A percentile compares a stretch with the other conserved stretches of the same genome.
Evolutionary conservation across 805 yeast species (phyloP).

Genomic region (Suhomyces vadensis): DNA sequence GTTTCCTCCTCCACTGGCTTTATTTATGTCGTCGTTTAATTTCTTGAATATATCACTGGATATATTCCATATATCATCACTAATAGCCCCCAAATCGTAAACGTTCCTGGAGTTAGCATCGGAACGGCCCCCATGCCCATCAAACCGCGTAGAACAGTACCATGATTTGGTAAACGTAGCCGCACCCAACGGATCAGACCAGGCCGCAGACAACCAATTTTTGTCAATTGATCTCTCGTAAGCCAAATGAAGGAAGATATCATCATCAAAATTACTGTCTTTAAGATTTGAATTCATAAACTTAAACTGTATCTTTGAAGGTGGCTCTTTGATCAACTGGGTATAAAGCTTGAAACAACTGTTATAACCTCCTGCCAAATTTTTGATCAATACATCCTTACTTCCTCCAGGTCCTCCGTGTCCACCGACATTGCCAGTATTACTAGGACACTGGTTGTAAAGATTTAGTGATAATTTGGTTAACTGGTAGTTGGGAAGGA

Average conservation of each 20-base stretch:
- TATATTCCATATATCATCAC: conserved; percentile 66
- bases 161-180: conserved; percentile 64
- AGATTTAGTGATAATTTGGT: conserved; percentile 51
- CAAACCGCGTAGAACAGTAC: conserved; percentile 38
- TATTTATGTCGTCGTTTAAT: conserved; percentile 34
- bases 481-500: conserved; percentile 36
- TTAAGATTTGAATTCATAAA: conserved; percentile 25
- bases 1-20: conserved; percentile 24
- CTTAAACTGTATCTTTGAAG: conserved; percentile 37
- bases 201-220: conserved; percentile 82
- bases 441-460: conserved; percentile 56
- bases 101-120: conserved; percentile 17
- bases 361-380: not conserved
- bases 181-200: conserved; percentile 84
- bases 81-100: conserved; percentile 46
- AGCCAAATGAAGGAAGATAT: conserved; percentile 79
- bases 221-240: conserved; percentile 80
- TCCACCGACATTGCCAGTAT: not conserved
- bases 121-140: conserved; percentile 15
- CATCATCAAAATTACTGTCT: conserved; percentile 48
- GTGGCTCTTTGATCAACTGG: conserved; percentile 39
- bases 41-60: conserved; percentile 48
- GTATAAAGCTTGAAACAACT: conserved; percentile 23
- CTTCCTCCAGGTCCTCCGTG: not conserved
- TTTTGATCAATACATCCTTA: not conserved